A percentile compares a stretch with the other conserved stretches of the same genome.
Conservation (phyloP, 805 yeast genomes). For the Hanseniaspora occidentalis region DNA sequence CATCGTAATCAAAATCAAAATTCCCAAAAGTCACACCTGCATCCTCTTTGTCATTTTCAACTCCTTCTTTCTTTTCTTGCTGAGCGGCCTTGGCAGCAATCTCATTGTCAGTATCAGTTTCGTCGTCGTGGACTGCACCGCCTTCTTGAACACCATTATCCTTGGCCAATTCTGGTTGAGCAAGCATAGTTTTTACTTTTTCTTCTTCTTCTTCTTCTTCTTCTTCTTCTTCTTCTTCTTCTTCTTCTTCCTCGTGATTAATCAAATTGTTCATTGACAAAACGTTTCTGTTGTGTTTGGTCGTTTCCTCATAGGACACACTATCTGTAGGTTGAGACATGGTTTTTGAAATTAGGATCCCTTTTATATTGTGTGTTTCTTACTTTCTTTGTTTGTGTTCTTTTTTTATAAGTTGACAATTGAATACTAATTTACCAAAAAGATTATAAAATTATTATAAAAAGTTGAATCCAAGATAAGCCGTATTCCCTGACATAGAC, state of each 20-base stretch:
- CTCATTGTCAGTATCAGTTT: constrained; percentile 25
- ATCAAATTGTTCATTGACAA: constrained; percentile 25
- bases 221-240: constrained; percentile 10
- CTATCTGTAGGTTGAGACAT: no score
- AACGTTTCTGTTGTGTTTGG: constrained; percentile 3
- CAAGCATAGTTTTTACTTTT: constrained; percentile 3
- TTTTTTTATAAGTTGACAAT: no score
- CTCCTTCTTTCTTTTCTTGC: constrained; percentile 14
- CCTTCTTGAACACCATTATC: constrained; percentile 1
- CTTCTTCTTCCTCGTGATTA: constrained; percentile 23
- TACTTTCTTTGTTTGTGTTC: no score
- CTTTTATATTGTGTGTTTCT: no score
- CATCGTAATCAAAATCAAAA: constrained; percentile 21
- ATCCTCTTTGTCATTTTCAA: constrained; percentile 22
- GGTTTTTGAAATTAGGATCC: background rate
- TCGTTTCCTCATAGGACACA: no score
- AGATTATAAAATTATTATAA: no score
- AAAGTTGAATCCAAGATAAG: no score
- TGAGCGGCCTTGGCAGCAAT: constrained; percentile 7
- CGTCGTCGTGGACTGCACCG: constrained; percentile 12
- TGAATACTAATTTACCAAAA: no score
- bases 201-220: constrained; percentile 5
- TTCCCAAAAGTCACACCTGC: constrained; percentile 17
- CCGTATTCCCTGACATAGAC: no score
- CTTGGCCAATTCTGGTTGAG: constrained; percentile 3